Evolutionary conservation across 176 grass and related monocot species (phyloP).

Genomic region (Bonia amplexicaulis): DNA sequence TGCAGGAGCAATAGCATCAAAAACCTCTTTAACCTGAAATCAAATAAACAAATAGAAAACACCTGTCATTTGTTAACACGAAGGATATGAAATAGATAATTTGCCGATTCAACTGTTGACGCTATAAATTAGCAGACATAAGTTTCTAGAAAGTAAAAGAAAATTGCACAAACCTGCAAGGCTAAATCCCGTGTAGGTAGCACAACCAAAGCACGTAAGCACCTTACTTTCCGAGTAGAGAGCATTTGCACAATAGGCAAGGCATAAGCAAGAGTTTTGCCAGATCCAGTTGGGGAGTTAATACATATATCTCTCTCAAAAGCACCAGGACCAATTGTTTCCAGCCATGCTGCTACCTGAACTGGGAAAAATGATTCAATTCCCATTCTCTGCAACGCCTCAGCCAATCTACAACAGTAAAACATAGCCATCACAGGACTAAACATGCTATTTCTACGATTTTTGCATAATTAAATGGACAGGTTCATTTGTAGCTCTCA

Average conservation of each 20-base stretch:
- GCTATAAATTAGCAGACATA: not conserved
- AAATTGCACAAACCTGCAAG: constrained; percentile 57
- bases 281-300: constrained; percentile 91
- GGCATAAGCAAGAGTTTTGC: constrained; percentile 92
- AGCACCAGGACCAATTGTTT: constrained; percentile 76
- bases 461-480: not conserved
- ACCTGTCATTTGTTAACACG: not conserved
- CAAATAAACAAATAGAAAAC: constrained; percentile 13
- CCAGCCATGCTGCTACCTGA: constrained; percentile 74
- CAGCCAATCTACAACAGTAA: constrained; percentile 47
- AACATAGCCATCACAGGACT: not conserved
- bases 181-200: constrained; percentile 87
- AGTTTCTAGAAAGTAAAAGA: constrained; percentile 7
- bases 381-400: constrained; percentile 58
- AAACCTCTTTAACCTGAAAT: constrained; percentile 91
- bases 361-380: constrained; percentile 75
- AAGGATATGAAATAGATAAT: not conserved
- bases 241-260: constrained; percentile 82
- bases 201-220: constrained; percentile 77
- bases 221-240: constrained; percentile 51
- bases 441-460: not conserved
- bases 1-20: constrained; percentile 73
- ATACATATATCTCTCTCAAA: constrained; percentile 96
- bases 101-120: not conserved
- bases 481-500: not conserved